A percentile compares a stretch with the other conserved stretches of the same genome.
Evolutionary conservation across 148 eudicot genomes (phyloP).

Genomic region (Chenopodium quinoa): DNA sequence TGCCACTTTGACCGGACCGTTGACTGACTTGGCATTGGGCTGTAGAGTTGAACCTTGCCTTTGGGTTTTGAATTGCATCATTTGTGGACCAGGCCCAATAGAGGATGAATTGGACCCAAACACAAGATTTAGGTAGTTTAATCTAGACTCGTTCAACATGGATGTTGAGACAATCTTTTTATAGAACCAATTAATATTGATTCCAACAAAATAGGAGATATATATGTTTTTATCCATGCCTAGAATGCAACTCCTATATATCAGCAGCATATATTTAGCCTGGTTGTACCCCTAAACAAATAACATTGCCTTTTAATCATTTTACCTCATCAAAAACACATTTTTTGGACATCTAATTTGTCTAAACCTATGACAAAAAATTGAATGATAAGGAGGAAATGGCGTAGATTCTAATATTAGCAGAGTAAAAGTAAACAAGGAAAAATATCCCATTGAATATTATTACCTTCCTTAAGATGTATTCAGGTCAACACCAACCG

Average conservation of each 20-base stretch:
- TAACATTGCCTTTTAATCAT: neutral
- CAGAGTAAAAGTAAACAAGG: constrained; percentile 11
- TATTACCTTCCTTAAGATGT: constrained; percentile 30
- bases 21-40: too few relatives aligned
- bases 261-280: neutral
- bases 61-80: too few relatives aligned
- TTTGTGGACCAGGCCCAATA: too few relatives aligned
- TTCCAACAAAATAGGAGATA: neutral
- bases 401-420: neutral
- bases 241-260: neutral
- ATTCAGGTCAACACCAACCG: constrained; percentile 33
- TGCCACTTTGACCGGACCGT: too few relatives aligned
- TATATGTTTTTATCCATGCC: neutral
- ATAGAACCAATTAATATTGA: neutral
- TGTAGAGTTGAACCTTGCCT: too few relatives aligned
- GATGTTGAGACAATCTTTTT: neutral
- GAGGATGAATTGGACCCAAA: too few relatives aligned
- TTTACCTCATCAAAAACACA: neutral
- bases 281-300: neutral
- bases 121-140: too few relatives aligned
- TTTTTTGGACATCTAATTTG: neutral
- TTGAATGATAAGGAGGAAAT: neutral
- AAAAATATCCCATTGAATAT: neutral
- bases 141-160: too few relatives aligned
- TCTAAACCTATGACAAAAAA: neutral